Base-by-base conservation (phyloP, 2,329 filamentous ascomycete species). In the Colletotrichum echinochloae region DNA sequence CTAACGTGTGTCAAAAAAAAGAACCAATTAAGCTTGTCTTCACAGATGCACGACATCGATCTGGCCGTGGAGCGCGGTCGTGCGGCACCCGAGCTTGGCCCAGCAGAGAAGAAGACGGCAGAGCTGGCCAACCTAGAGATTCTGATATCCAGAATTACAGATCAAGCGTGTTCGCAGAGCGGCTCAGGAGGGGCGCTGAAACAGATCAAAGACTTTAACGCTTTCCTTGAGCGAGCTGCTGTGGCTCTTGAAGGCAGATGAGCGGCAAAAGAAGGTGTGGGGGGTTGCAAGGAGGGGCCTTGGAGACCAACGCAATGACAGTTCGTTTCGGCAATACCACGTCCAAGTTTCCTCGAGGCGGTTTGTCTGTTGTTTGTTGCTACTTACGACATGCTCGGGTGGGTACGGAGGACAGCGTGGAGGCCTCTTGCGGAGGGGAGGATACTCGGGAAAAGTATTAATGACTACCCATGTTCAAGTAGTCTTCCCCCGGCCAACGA, bases 131-230 rank as follows among this genome's bases (percentile, higher is more conserved):
- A 90, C 51, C 82, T 90, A 0, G 89, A 91, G 75, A 78, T 91
- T 41, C 77, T 86, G 11, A 81, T 91, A 39, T 85, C 86, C n/a
- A 83, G 83, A 33, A 80, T 91, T 6, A 82, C 86, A 0, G 83
- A 86, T 46, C 84, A 89, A 75, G 86, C 86, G 2, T 87, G 86
- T 74, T 84, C 81, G 48, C 79, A 79, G 26, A 83, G 85, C 61
- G 80, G 82, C 11, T 81, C 82, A 1, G 88, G 88, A 28, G 88
- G 88, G 2, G 79, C 86, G 5, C 79, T 91, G 72, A 83, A 82
- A 69, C 86, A 89, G 76, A 84, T 91, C 65, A 85, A 81, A 70
- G 85, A 88, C 57, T 91, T 91, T 75, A 92, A 91, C 73, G 84
- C 84, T 39, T 89, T 91, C 73, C 79, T 92, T 59, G 90, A 91